Evolutionary conservation across 192 early-diverging fungal genomes (phyloP).

Genomic region (Lobosporangium transversale): DNA sequence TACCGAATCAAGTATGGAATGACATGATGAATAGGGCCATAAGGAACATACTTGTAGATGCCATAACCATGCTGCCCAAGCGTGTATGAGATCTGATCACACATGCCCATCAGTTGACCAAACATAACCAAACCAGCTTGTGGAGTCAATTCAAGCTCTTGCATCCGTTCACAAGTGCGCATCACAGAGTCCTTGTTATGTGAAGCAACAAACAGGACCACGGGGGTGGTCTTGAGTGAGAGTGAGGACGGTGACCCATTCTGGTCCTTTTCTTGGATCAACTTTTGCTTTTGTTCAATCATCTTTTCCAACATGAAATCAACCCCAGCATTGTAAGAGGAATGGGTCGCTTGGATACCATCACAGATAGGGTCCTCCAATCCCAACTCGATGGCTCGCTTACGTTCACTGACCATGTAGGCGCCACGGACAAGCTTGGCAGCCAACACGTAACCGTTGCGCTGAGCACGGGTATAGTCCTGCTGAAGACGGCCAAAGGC

Average conservation of each 20-base stretch:
- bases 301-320: slow-evolving; percentile 70
- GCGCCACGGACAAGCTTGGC: slow-evolving; percentile 91
- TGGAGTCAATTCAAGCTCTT: slow-evolving; percentile 62
- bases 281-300: slow-evolving; percentile 20
- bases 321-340: slow-evolving; percentile 82
- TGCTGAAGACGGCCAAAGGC: slow-evolving; percentile 66
- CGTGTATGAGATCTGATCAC: slow-evolving; percentile 86
- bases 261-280: slow-evolving; percentile 31
- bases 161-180: slow-evolving; percentile 69
- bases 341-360: slow-evolving; percentile 83
- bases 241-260: slow-evolving; percentile 4
- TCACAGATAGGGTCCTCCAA: slow-evolving; percentile 86
- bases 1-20: slow-evolving; percentile 93
- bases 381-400: slow-evolving; percentile 73
- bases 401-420: slow-evolving; percentile 77
- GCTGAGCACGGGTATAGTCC: slow-evolving; percentile 73
- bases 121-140: slow-evolving; percentile 79
- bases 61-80: slow-evolving; percentile 80
- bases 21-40: slow-evolving; percentile 88
- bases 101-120: slow-evolving; percentile 95
- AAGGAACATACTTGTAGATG: slow-evolving; percentile 94
- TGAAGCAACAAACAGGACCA: slow-evolving; percentile 85
- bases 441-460: slow-evolving; percentile 81
- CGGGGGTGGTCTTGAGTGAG: slow-evolving; percentile 53
- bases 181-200: slow-evolving; percentile 89